Base-by-base conservation (phyloP, 1,284 basidiomycete species). In the Ganoderma boninense region DNA sequence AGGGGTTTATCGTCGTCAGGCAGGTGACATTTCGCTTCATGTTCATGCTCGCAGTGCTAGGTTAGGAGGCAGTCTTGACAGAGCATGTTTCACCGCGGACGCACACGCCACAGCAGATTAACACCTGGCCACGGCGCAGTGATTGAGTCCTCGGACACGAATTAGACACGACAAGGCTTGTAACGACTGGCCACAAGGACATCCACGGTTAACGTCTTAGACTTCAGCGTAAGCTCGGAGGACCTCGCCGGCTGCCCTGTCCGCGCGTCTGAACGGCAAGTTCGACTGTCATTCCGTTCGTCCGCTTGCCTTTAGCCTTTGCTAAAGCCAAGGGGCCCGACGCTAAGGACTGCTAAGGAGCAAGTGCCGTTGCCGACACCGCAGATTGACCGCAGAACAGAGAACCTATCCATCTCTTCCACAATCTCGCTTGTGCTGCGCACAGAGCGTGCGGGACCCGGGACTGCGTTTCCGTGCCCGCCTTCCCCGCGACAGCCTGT, bases 281-380 rank as follows among this genome's bases (percentile, higher is more conserved):
- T 35, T 35, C 29, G 32, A 32, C 26, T 35, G 32, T 1, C 54
- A 29, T 57, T 57, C 54, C 32, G 16, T 40, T 18, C 57, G 23
- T 23, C 57, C 57, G 57, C 57, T 60, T 60, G 38, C 57, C 57
- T 60, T 60, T 60, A 60, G 57, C 18, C 57, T 60, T 60, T 60
- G 57, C 57, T 5, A 40, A 60, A 14, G 11, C n/a, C n/a, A 6
- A 7, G 56, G 56, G 29, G 56, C 54, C 14, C 56, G 49, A 8
- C 23, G 49, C 49, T 54, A 54, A 54, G 49, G 13, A 54, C 1
- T 13, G 49, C 49, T 54, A 54, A 54, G 49, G 13, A 54, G 32
- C 32, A 32, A 32, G 32, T 32, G 32, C 23, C 23, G 14, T 35
- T 57, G 29, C 54, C 18, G 54, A 32, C 54, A 35, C 5, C 54